Base-by-base conservation (phyloP, 2,329 filamentous ascomycete genomes). In the Gaeumannomyces sp. region DNA sequence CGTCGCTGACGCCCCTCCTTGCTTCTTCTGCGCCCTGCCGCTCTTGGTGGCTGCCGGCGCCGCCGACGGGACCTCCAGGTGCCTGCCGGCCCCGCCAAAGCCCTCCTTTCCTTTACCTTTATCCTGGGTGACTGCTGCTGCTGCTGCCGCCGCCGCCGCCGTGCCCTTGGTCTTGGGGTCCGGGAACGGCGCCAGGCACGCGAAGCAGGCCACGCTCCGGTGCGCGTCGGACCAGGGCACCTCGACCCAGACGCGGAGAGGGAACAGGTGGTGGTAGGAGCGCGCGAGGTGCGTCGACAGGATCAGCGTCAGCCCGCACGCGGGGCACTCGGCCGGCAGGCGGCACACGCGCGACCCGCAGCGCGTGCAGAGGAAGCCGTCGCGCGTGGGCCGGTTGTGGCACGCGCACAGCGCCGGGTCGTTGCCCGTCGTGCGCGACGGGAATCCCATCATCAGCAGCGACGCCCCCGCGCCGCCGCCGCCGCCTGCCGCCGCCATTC, bases 391-490 rank as follows among this genome's bases (percentile, higher is more conserved):
- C 67, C 88, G 87, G 69, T 91, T 92, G 77, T 98, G 94, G 73
- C 95, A 99, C 6, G 93, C 93, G 75, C 95, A 99, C 67, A 95
- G 86, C 66, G 89, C 93, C 6, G 88, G 84, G 60, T 81, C 81
- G 2, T 87, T 82, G 64, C 92, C 91, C 19, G 95, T 86, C 2
- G 90, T 90, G 53, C 93, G 86, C 7, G 92, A 96, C 0, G 95
- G 95, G 72, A 99, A 99, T 5, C 95, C 95, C 94, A 99, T 99
- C 91, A 96, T 96, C 31, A 99, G 85, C 57, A 99, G 80, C 64
- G 85, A 87, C 1, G 86, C 83, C n/a, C 50, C 27, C 13, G 64
- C 59, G 7, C 22, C 29, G 22, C 31, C 61, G 5, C 3, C 27
- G 8, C 61, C 53, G 28, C 29, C 56, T 31, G 31, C 53, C 5